Conservation (phyloP, 805 yeast genomes). For the Metschnikowia corniflorae region DNA sequence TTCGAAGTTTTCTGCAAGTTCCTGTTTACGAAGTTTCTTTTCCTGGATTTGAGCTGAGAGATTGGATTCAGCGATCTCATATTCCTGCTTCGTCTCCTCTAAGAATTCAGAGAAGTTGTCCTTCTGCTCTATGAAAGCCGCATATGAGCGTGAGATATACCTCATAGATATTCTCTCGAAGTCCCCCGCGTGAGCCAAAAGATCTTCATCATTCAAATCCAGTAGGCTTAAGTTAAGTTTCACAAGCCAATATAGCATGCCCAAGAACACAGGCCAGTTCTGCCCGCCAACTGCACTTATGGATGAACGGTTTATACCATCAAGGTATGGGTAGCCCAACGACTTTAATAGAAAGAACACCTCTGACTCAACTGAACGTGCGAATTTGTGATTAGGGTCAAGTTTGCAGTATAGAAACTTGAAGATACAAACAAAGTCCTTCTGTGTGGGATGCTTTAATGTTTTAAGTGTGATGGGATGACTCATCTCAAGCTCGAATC, state of each 20-base stretch:
- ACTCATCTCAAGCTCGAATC: conserved; percentile 72
- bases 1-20: conserved; percentile 37
- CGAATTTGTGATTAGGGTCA: conserved; percentile 75
- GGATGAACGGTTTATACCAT: conserved; percentile 76
- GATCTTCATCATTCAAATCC: conserved; percentile 25
- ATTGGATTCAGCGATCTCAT: conserved; percentile 47
- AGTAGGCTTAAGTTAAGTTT: conserved; percentile 43
- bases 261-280: conserved; percentile 80
- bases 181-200: conserved; percentile 39
- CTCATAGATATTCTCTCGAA: conserved; percentile 52
- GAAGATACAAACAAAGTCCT: conserved; percentile 74
- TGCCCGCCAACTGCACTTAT: conserved; percentile 89
- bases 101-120: conserved; percentile 58
- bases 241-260: conserved; percentile 80
- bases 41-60: conserved; percentile 45
- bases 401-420: conserved; percentile 73
- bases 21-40: conserved; percentile 39
- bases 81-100: conserved; percentile 54
- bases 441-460: conserved; percentile 77
- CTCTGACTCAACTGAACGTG: conserved; percentile 69
- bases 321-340: conserved; percentile 76
- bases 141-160: conserved; percentile 65
- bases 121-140: conserved; percentile 58
- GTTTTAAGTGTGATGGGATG: conserved; percentile 65
- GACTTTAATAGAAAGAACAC: conserved; percentile 63